Conservation (phyloP, 495 filamentous ascomycete genomes). For the Aspergillus funiculosus region DNA sequence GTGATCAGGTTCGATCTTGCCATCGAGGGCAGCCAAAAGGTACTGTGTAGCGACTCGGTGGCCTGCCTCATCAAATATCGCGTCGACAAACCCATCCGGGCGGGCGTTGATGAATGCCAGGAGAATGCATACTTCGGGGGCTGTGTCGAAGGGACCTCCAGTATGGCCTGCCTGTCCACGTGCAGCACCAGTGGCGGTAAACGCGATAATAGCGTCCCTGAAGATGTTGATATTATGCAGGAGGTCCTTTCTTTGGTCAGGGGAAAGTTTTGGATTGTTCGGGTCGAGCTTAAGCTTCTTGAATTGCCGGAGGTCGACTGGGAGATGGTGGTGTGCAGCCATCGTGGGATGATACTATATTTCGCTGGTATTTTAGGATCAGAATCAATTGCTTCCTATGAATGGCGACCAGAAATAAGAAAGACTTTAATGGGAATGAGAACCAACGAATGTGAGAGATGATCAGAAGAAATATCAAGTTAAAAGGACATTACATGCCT, state of each 20-base stretch:
- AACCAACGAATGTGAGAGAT: too few species aligned
- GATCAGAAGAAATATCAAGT: too few species aligned
- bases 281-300: slow-evolving; percentile 35
- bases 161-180: slow-evolving; percentile 37
- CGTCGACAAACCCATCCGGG: slow-evolving; percentile 28
- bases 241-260: slow-evolving; percentile 33
- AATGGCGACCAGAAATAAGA: too few species aligned
- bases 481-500: too few species aligned
- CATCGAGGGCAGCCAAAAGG: slow-evolving; percentile 31
- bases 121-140: slow-evolving; percentile 37
- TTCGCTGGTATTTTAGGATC: too few species aligned
- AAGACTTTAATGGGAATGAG: too few species aligned
- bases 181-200: slow-evolving; percentile 35
- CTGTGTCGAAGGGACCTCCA: slow-evolving; percentile 40
- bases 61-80: slow-evolving; percentile 36
- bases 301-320: slow-evolving; percentile 37
- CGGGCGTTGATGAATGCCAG: slow-evolving; percentile 34
- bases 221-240: slow-evolving; percentile 37
- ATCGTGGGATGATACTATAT: slow-evolving; percentile 1
- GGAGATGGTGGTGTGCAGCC: slow-evolving; percentile 22
- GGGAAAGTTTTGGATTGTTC: slow-evolving; percentile 25
- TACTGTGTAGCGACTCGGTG: slow-evolving; percentile 40
- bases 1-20: slow-evolving; percentile 34
- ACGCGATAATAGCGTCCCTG: slow-evolving; percentile 37
- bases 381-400: too few species aligned